phyloP scores from a whole-genome alignment of 1,284 basidiomycete genomes.

The Sanguinoderma infundibulare region DNA sequence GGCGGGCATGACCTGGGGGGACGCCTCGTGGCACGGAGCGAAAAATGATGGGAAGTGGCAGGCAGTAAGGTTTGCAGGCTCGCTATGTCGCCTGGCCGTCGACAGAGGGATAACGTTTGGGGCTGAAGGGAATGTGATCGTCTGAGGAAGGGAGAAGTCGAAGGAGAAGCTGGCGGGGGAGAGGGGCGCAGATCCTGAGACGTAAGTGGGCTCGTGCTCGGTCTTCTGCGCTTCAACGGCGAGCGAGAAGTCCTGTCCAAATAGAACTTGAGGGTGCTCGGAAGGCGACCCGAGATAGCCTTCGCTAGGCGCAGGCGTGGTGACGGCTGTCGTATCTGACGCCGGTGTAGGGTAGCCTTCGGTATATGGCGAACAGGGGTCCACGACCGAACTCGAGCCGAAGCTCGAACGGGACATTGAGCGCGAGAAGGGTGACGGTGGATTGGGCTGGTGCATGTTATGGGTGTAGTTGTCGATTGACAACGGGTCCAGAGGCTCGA shows the following conservation, averaged over 20 bases:
- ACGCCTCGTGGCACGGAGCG: constrained; percentile 10
- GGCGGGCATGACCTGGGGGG: constrained; percentile 9
- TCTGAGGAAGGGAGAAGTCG: constrained; percentile 5
- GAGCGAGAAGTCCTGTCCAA: constrained; percentile 13
- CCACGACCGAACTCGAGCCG: constrained; percentile 13
- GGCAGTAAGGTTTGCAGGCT: constrained; percentile 22
- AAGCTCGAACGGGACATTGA: constrained; percentile 26
- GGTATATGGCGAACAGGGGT: constrained; percentile 12
- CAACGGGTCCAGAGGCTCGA: constrained; percentile 5
- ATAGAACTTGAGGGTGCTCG: constrained; percentile 12
- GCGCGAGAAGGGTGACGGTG: constrained; percentile 19
- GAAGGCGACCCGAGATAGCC: constrained; percentile 14
- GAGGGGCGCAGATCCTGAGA: constrained; percentile 24
- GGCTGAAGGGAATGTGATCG: constrained; percentile 2
- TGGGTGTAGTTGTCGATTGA: constrained; percentile 2
- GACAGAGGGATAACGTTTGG: not conserved
- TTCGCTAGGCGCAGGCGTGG: constrained; percentile 25
- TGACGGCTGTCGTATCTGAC: constrained; percentile 20
- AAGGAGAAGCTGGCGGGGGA: constrained; percentile 16
- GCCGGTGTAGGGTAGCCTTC: constrained; percentile 22
- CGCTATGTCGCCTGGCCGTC: constrained; percentile 22
- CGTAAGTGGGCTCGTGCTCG: constrained; percentile 18
- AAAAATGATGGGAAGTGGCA: constrained; percentile 19
- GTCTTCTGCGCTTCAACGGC: constrained; percentile 14
- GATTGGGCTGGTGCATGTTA: constrained; percentile 1